Evolutionary conservation across 371 early-diverging fungal species (phyloP).

Genomic region (Mortierella sp.): DNA sequence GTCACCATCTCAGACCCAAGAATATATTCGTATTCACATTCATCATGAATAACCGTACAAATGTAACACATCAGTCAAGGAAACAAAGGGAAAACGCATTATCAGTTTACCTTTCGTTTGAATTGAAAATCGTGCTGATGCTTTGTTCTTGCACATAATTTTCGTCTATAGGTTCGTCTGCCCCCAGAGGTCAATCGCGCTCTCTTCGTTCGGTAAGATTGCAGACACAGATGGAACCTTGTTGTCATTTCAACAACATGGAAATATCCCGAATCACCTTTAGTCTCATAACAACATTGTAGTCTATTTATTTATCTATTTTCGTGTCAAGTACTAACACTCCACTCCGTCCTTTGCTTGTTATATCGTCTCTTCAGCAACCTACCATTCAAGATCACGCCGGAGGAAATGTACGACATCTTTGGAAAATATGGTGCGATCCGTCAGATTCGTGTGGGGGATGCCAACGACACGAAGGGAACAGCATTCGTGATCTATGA

Average conservation of each 20-base stretch:
- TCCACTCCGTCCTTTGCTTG: background rate
- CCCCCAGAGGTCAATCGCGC: slow-evolving; percentile 95
- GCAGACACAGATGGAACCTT: background rate
- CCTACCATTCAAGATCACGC: slow-evolving; percentile 94
- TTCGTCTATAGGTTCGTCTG: slow-evolving; percentile 73
- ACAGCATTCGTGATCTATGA: slow-evolving; percentile 97
- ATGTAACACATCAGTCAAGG: too few relatives aligned
- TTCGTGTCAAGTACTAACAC: too few relatives aligned
- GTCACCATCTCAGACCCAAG: background rate
- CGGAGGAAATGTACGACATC: slow-evolving; percentile 96
- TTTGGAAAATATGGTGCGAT: slow-evolving; percentile 98
- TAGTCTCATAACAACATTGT: too few relatives aligned
- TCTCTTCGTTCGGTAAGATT: slow-evolving; percentile 84
- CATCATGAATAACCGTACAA: slow-evolving; percentile 41
- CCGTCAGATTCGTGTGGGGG: slow-evolving; percentile 94
- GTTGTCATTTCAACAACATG: too few relatives aligned
- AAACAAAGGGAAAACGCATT: too few relatives aligned
- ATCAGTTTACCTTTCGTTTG: background rate
- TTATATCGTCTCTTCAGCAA: slow-evolving; percentile 64
- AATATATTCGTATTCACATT: background rate
- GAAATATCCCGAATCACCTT: too few relatives aligned
- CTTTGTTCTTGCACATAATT: background rate
- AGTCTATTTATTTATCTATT: too few relatives aligned
- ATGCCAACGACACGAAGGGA: slow-evolving; percentile 87
- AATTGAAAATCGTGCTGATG: background rate